phyloP scores from a whole-genome alignment of 805 yeast species.

The Candida montana region DNA sequence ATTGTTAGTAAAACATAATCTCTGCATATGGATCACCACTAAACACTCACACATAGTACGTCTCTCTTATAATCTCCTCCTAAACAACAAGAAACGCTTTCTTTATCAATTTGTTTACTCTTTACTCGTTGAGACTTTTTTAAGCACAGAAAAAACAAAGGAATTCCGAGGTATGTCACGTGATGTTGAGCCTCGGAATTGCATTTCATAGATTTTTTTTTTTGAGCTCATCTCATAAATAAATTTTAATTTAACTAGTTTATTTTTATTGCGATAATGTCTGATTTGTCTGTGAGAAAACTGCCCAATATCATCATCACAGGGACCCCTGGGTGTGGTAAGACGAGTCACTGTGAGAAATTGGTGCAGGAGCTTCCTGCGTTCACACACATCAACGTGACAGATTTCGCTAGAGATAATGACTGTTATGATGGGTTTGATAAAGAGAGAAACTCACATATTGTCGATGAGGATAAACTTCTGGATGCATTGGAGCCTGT shows the following conservation, averaged over 20 bases:
- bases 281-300: slow-evolving; percentile 18
- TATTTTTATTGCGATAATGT: not conserved
- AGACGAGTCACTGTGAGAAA: slow-evolving; percentile 66
- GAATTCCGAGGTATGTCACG: not conserved
- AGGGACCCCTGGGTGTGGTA: slow-evolving; percentile 95
- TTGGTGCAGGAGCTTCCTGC: slow-evolving; percentile 48
- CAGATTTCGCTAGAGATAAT: slow-evolving; percentile 75
- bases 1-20: slow-evolving; percentile 4
- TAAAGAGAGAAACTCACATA: slow-evolving; percentile 74
- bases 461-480: slow-evolving; percentile 89
- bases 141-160: too few relatives aligned
- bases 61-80: too few relatives aligned
- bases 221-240: not conserved
- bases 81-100: too few relatives aligned
- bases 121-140: not conserved
- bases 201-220: too few relatives aligned
- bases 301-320: slow-evolving; percentile 79
- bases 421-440: slow-evolving; percentile 81
- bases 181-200: not conserved
- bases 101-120: not conserved
- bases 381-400: slow-evolving; percentile 52
- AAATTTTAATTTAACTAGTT: too few relatives aligned
- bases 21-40: too few relatives aligned
- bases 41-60: too few relatives aligned
- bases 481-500: slow-evolving; percentile 76